Evolutionary conservation across 108 stramenopile species (phyloP).

Genomic region (Parietichytrium sp.): DNA sequence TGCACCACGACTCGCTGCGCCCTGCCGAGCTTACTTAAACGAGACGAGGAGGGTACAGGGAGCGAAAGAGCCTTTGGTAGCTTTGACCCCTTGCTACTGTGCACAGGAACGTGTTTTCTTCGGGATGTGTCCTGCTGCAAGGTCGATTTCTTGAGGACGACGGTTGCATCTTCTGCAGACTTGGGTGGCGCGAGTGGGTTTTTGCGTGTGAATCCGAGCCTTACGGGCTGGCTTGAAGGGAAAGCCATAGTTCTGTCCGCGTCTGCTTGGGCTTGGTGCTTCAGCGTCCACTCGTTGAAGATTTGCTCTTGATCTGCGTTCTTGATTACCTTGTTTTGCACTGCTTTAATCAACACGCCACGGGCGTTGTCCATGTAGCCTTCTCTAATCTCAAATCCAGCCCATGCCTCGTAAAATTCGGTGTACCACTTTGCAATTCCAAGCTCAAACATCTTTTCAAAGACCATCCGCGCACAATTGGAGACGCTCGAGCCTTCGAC

Average conservation of each 20-base stretch:
- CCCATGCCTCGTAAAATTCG: constrained; percentile 20
- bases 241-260: constrained; percentile 11
- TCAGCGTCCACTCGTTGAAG: background rate
- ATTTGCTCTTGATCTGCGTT: background rate
- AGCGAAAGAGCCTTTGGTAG: too few species aligned
- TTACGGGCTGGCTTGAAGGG: background rate
- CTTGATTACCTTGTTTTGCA: background rate
- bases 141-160: too few species aligned
- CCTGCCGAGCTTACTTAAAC: too few species aligned
- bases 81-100: too few species aligned
- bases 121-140: too few species aligned
- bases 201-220: too few species aligned
- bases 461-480: constrained; percentile 32
- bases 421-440: constrained; percentile 11
- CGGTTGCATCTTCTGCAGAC: too few species aligned
- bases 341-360: background rate
- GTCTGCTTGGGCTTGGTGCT: background rate
- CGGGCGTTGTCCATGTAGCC: background rate
- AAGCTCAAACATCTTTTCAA: background rate
- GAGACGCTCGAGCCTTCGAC: background rate
- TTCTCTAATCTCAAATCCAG: background rate
- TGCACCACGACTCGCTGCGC: too few species aligned
- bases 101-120: too few species aligned
- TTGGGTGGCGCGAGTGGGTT: too few species aligned
- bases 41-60: too few species aligned